Evolutionary conservation across 106 monocot species (phyloP).

Genomic region (Dendrobium officinale): DNA sequence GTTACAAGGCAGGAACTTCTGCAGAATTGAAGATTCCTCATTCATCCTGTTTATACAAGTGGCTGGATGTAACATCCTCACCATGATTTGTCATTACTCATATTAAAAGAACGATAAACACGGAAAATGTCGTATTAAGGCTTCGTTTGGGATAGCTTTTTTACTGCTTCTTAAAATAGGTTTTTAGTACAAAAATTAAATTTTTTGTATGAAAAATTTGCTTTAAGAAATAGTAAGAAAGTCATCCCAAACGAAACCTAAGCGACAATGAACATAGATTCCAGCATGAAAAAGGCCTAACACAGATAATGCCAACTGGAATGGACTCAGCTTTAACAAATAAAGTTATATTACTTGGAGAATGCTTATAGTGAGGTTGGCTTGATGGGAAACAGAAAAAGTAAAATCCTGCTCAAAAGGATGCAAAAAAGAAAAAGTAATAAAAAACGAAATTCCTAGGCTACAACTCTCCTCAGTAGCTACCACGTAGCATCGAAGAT

Average conservation of each 20-base stretch:
- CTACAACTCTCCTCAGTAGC: not conserved
- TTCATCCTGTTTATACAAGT: not conserved
- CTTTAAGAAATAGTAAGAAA: too few relatives aligned
- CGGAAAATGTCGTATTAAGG: not conserved
- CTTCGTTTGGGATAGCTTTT: too few relatives aligned
- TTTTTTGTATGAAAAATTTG: too few relatives aligned
- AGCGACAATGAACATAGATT: not conserved
- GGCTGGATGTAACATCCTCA: not conserved
- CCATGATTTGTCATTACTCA: not conserved
- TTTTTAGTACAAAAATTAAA: too few relatives aligned
- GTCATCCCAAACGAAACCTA: too few relatives aligned
- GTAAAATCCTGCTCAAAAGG: too few relatives aligned
- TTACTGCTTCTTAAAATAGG: too few relatives aligned
- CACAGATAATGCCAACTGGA: not conserved
- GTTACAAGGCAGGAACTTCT: not conserved
- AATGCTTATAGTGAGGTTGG: not conserved
- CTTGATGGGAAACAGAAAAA: too few relatives aligned
- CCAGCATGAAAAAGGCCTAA: not conserved
- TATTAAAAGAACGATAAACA: not conserved
- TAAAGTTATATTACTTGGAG: not conserved
- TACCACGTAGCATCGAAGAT: not conserved
- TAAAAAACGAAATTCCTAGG: too few relatives aligned
- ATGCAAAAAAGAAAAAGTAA: too few relatives aligned
- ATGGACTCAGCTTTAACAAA: not conserved
- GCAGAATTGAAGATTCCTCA: not conserved